Evolutionary conservation across 2,329 filamentous ascomycete genomes (phyloP).

Genomic region (Aspergillus brunneoviolaceus): DNA sequence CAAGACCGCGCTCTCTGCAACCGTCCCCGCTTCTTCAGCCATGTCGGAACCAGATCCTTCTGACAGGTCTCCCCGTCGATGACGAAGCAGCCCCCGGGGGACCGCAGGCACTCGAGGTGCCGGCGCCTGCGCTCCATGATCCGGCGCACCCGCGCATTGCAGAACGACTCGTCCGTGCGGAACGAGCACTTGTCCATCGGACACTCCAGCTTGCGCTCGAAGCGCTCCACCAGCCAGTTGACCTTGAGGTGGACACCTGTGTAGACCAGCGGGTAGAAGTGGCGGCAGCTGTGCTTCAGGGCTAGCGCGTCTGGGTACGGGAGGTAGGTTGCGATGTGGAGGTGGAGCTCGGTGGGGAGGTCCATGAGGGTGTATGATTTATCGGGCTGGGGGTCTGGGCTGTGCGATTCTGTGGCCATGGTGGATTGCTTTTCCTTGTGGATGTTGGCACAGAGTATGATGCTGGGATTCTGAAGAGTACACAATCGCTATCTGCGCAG

Average conservation of each 20-base stretch:
- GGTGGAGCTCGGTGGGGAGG: constrained; percentile 67
- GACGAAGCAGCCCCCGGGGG: constrained; percentile 37
- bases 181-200: constrained; percentile 54
- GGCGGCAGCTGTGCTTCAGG: constrained; percentile 63
- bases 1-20: constrained; percentile 14
- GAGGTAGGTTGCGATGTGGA: constrained; percentile 60
- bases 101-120: constrained; percentile 40
- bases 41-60: constrained; percentile 28
- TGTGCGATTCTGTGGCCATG: too few relatives aligned
- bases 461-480: too few relatives aligned
- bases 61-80: constrained; percentile 37
- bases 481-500: too few relatives aligned
- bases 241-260: constrained; percentile 67
- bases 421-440: too few relatives aligned
- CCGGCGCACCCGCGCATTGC: constrained; percentile 37
- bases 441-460: too few relatives aligned
- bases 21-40: constrained; percentile 24
- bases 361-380: constrained; percentile 41
- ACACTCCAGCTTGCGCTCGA: constrained; percentile 63
- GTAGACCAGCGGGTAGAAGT: constrained; percentile 65
- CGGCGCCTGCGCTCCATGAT: constrained; percentile 45
- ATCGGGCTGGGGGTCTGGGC: too few relatives aligned
- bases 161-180: constrained; percentile 44
- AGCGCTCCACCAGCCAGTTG: constrained; percentile 66
- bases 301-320: constrained; percentile 70